Evolutionary conservation across 176 grass and related monocot species (phyloP).

Genomic region (Phoenix dactylifera): DNA sequence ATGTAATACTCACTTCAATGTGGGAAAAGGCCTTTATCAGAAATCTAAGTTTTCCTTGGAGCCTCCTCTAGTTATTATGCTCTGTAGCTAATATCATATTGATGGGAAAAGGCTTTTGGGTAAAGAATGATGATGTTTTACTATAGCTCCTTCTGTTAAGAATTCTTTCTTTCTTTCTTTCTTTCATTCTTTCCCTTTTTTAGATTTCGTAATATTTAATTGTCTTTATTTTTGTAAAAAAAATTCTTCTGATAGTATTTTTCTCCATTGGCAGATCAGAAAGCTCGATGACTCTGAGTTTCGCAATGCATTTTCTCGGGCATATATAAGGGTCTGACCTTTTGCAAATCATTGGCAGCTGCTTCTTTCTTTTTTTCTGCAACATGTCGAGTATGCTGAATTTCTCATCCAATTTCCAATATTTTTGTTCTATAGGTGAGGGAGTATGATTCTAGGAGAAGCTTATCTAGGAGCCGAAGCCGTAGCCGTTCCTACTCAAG

Average conservation of each 20-base stretch:
- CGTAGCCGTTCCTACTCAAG: constrained; percentile 43
- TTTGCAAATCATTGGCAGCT: too few species aligned
- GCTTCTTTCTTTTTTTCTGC: too few species aligned
- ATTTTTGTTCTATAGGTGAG: constrained; percentile 34
- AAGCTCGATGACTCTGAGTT: constrained; percentile 93
- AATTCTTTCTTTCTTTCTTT: too few species aligned
- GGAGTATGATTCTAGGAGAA: constrained; percentile 51
- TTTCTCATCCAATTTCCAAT: background rate
- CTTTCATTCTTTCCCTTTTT: constrained; percentile 3
- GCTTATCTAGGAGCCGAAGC: constrained; percentile 43
- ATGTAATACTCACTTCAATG: too few species aligned
- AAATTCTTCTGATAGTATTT: constrained; percentile 8
- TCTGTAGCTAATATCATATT: too few species aligned
- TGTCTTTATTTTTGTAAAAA: background rate
- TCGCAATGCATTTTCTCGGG: constrained; percentile 70
- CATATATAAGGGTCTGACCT: constrained; percentile 58
- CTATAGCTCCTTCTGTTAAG: too few species aligned
- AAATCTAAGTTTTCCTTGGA: too few species aligned
- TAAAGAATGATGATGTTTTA: too few species aligned
- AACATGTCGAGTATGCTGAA: too few species aligned
- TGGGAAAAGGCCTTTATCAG: too few species aligned
- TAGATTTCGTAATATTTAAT: constrained; percentile 5
- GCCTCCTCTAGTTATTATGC: too few species aligned
- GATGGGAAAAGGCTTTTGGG: too few species aligned
- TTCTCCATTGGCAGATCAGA: constrained; percentile 37